A percentile compares a stretch with the other conserved stretches of the same genome.
Conservation (phyloP, 192 early-diverging fungal genomes). For the Phycomyces nitens region DNA sequence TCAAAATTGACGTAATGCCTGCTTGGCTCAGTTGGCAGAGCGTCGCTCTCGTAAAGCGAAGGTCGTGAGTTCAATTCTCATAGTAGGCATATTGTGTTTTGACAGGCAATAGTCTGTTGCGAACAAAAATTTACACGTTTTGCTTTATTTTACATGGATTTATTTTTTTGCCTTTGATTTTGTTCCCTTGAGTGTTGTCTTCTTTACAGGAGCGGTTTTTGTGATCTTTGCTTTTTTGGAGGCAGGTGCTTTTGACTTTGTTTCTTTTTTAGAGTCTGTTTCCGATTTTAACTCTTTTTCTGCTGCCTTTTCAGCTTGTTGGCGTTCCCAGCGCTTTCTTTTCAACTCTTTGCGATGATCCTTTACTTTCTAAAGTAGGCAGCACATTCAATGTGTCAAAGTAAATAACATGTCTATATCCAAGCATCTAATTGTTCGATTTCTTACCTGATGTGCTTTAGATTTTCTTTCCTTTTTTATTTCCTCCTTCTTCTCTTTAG, state of each 20-base stretch:
- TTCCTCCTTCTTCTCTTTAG: constrained; percentile 13
- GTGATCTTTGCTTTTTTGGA: no score
- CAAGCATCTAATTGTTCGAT: not conserved
- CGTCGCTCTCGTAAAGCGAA: constrained; percentile 49
- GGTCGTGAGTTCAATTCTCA: constrained; percentile 43
- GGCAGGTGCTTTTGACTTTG: not conserved
- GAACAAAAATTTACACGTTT: no score
- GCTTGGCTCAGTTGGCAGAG: constrained; percentile 44
- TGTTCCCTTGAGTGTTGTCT: no score
- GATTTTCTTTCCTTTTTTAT: constrained; percentile 15
- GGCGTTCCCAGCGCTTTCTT: constrained; percentile 24
- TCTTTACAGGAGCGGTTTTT: no score
- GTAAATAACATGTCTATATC: no score
- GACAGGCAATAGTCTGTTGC: no score
- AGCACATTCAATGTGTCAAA: no score
- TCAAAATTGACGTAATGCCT: no score
- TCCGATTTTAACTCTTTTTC: not conserved
- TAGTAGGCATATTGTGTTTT: constrained; percentile 29
- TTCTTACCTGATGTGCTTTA: constrained; percentile 16
- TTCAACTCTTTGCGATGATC: constrained; percentile 22
- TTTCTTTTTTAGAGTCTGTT: not conserved
- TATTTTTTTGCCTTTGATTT: no score
- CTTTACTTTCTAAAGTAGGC: constrained; percentile 20
- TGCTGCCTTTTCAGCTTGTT: constrained; percentile 15
- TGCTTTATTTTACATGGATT: no score